Conservation (phyloP, 176 grass and related monocot genomes). For the Phyllostachys edulis region DNA sequence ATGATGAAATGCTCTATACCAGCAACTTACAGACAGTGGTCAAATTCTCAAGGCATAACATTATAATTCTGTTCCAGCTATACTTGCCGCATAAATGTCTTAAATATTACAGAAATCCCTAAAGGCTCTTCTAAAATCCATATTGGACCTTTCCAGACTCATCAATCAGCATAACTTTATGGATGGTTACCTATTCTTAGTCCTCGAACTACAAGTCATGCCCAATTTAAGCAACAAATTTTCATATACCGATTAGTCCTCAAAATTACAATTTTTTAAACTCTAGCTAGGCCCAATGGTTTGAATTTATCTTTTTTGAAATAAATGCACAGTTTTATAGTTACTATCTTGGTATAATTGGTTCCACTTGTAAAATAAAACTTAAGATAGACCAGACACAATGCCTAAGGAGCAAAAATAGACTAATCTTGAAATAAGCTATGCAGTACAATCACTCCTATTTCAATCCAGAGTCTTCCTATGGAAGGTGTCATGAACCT, state of each 20-base stretch:
- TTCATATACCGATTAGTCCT: neutral
- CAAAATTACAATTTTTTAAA: constrained; percentile 9
- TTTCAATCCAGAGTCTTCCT: constrained; percentile 25
- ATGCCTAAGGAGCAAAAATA: constrained; percentile 5
- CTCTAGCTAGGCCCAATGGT: constrained; percentile 8
- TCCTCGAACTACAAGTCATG: neutral
- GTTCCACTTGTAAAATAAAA: constrained; percentile 8
- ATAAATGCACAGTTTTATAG: neutral
- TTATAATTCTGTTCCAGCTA: neutral
- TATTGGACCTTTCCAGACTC: neutral
- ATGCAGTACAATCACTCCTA: constrained; percentile 13
- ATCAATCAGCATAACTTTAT: constrained; percentile 29
- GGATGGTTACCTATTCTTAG: neutral
- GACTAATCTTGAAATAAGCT: neutral
- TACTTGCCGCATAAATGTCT: neutral
- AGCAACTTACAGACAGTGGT: neutral
- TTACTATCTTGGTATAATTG: neutral
- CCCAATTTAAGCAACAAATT: neutral
- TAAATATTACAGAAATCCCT: neutral
- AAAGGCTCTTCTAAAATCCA: neutral
- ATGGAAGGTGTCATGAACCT: neutral
- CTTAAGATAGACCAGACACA: constrained; percentile 3
- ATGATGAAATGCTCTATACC: constrained; percentile 4
- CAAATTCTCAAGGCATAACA: neutral
- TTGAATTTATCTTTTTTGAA: constrained; percentile 13